Evolutionary conservation across 192 early-diverging fungal species (phyloP).

Genomic region (Lobulomyces angularis): DNA sequence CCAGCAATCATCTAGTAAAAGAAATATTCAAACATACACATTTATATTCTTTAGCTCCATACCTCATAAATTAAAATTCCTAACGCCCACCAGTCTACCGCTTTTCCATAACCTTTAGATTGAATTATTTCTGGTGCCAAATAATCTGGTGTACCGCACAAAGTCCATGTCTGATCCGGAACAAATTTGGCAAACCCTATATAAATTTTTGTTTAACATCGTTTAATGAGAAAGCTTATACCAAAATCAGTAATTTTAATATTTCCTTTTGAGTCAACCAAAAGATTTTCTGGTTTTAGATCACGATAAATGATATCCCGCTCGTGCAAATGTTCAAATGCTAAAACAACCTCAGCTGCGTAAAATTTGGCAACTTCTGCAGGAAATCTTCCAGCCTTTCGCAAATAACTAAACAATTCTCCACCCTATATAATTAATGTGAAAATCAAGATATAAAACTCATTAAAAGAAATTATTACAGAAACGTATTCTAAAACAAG

Average conservation of each 20-base stretch:
- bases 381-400: slow-evolving; percentile 77
- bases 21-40: not conserved
- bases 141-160: slow-evolving; percentile 66
- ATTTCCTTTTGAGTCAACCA: slow-evolving; percentile 64
- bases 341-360: slow-evolving; percentile 74
- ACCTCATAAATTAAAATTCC: slow-evolving; percentile 55
- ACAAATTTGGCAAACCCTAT: slow-evolving; percentile 62
- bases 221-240: not conserved
- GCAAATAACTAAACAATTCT: slow-evolving; percentile 86
- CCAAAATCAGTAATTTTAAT: slow-evolving; percentile 79
- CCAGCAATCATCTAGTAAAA: slow-evolving; percentile 47
- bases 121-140: slow-evolving; percentile 61
- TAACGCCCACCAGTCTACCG: slow-evolving; percentile 57
- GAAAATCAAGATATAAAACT: slow-evolving; percentile 81
- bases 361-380: slow-evolving; percentile 82
- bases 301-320: slow-evolving; percentile 84
- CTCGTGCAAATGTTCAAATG: slow-evolving; percentile 79
- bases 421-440: slow-evolving; percentile 92
- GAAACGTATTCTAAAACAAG: not conserved
- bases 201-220: not conserved
- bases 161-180: slow-evolving; percentile 69
- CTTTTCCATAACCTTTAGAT: slow-evolving; percentile 54
- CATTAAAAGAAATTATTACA: slow-evolving; percentile 51
- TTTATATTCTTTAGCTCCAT: not conserved
- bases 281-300: slow-evolving; percentile 74